These are phyloP conservation scores for Coemansia sp. DNA, from an alignment of 192 early-diverging fungal species.

Conservation along the genomic window DNA sequence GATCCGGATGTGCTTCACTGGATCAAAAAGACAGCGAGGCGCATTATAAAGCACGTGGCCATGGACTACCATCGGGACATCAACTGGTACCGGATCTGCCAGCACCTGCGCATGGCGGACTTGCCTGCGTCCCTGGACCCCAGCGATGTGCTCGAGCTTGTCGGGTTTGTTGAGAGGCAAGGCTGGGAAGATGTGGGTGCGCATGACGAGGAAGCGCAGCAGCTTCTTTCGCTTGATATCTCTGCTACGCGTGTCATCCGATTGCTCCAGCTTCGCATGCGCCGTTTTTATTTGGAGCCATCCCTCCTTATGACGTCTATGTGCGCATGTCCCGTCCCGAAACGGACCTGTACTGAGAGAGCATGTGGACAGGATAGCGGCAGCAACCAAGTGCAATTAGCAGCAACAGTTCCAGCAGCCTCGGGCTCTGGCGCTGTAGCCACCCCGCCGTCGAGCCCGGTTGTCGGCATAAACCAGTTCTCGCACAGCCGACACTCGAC, in stretches of 20 bases:
- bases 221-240: slow-evolving; percentile 36
- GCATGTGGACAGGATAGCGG: not conserved
- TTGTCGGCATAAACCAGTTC: not conserved
- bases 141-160: slow-evolving; percentile 29
- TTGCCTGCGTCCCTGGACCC: slow-evolving; percentile 30
- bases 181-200: slow-evolving; percentile 37
- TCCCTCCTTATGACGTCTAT: slow-evolving; percentile 43
- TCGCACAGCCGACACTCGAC: slow-evolving; percentile 27
- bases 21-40: slow-evolving; percentile 40
- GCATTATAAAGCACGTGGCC: slow-evolving; percentile 29
- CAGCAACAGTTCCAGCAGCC: not conserved
- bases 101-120: slow-evolving; percentile 47
- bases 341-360: not conserved
- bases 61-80: slow-evolving; percentile 52
- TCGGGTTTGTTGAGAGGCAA: slow-evolving; percentile 44
- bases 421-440: not conserved
- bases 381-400: not conserved
- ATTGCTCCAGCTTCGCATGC: slow-evolving; percentile 47
- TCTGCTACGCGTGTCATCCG: slow-evolving; percentile 33
- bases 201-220: slow-evolving; percentile 28
- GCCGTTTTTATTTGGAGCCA: slow-evolving; percentile 40
- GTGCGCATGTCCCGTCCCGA: slow-evolving; percentile 1
- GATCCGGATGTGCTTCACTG: slow-evolving; percentile 46
- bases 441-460: slow-evolving; percentile 25
- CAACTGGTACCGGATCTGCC: slow-evolving; percentile 51